Base-by-base conservation (phyloP, 2,329 filamentous ascomycete genomes). In the Clonostachys rhizophaga region DNA sequence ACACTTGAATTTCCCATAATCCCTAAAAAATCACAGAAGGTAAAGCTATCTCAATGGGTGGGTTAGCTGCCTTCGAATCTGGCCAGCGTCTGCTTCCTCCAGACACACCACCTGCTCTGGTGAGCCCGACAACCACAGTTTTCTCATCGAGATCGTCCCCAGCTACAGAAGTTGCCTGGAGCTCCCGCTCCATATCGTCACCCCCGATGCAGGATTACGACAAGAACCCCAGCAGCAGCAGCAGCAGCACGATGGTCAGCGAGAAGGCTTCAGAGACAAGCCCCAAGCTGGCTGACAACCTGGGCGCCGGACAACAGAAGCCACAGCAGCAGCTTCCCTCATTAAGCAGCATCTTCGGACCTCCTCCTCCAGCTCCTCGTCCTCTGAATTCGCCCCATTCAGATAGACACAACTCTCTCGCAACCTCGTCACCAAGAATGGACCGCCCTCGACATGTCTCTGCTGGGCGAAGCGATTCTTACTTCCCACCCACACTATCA, bases 191-290 rank as follows among this genome's bases (percentile, higher is more conserved):
- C 64, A 49, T 71, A 72, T 65, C 75, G 51, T 76, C 76, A 52
- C 71, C 77, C 60, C 74, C 75, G 54, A 82, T 81, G 79, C 76
- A 77, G 59, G 74, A 69, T 63, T 75, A 81, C 79, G 78, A 78
- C 49, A 73, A 70, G 52, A 60, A 64, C 52, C 58, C 41, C 17
- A 30, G 24, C 40, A 30, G 24, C 24, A 30, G 37, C 43, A 42
- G 17, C 33, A 46, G 30, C 12, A 37, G 42, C 39, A 42, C 46
- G 35, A 40, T 47, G 54, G 56, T 65, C 43, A 49, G 54, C 51
- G 65, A 64, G 49, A 69, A 67, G 56, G 64, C 59, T 44, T 54
- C 60, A 45, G 68, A 70, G 52, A 66, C 68, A 46, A 59, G 58
- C 30, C 62, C 63, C 42, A 53, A 56, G 45, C 66, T 63, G 50